Base-by-base conservation (phyloP, 257 asterid species). In the Solanum virginianum region DNA sequence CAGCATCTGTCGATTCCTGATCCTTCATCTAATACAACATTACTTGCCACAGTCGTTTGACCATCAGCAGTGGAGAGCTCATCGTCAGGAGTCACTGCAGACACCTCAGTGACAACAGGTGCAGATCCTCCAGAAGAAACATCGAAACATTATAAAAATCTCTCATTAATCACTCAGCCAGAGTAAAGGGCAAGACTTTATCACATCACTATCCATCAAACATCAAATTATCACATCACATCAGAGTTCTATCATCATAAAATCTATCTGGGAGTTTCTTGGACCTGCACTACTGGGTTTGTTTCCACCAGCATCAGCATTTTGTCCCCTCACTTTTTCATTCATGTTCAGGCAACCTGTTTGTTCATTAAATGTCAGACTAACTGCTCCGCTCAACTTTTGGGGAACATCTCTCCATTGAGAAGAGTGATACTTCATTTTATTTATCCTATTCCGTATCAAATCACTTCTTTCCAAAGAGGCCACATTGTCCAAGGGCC, bases 331-430 rank as follows among this genome's bases (percentile, higher is more conserved):
- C 54, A 71, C 47, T 68, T 83, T 80, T 70, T 62, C 81, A 72
- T 70, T 56, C 49, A 84, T 36, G 84, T 43, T 59, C 75, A 17
- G 32, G 51, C 84, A 66, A 84, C 79, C 85, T 85, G 81, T 66
- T 49, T 84, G 88, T 68, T 88, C 88, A 80, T 85, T 87, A 83
- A 88, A 65, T 80, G 88, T 79, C 36, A 83, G 83, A 82, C 80
- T 80, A 71, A 89, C 83, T 53, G 85, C 85, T 81, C 41, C 84
- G 15, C 63, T 82, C 86, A 66, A 84, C 57, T 86, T 89, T 75
- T 88, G 87, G 10, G 96, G 93, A 87, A 89, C 96, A 89, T 90
- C 92, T 85, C 90, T 88, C 94, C 94, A 89, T 81, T 88, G 88
- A 85, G 85, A 89, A 84, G 89, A 87, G 86, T 82, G 88, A 49